phyloP scores from a whole-genome alignment of 768 basidiomycete genomes.

The Hysterangium stoloniferum region DNA sequence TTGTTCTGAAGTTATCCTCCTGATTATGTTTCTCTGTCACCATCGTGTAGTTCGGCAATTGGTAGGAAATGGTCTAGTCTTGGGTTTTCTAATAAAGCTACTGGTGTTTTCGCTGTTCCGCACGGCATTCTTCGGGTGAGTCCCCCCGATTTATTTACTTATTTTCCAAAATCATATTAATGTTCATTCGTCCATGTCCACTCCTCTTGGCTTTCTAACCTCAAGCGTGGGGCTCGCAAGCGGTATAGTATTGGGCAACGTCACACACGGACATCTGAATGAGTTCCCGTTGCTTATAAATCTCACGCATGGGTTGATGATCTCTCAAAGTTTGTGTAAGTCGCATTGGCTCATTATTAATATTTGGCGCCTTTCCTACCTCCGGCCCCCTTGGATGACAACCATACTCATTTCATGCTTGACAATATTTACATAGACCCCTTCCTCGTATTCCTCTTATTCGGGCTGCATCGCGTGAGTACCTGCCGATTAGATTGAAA shows the following conservation, averaged over 20 bases:
- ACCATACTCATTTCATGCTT: neutral
- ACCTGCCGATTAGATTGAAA: neutral
- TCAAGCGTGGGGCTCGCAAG: neutral
- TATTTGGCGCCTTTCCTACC: too few relatives aligned
- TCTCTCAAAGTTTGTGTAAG: neutral
- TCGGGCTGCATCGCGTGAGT: neutral
- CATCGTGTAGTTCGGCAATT: neutral
- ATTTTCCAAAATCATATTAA: neutral
- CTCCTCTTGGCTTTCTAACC: neutral
- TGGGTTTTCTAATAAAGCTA: neutral
- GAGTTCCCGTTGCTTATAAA: neutral
- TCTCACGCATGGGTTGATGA: neutral
- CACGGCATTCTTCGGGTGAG: neutral
- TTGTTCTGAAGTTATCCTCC: neutral
- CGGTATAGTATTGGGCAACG: too few relatives aligned
- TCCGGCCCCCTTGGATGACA: neutral
- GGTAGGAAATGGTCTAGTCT: neutral
- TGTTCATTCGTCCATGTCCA: neutral
- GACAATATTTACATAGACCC: neutral
- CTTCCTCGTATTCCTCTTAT: neutral
- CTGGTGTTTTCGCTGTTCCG: neutral
- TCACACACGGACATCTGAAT: neutral
- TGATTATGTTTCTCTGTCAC: neutral
- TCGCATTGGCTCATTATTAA: too few relatives aligned
- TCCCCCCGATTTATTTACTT: neutral